A percentile compares a stretch with the other conserved stretches of the same genome.
phyloP scores from a whole-genome alignment of 1,139 yeast genomes.

The Debaryomyces subglobosus region DNA sequence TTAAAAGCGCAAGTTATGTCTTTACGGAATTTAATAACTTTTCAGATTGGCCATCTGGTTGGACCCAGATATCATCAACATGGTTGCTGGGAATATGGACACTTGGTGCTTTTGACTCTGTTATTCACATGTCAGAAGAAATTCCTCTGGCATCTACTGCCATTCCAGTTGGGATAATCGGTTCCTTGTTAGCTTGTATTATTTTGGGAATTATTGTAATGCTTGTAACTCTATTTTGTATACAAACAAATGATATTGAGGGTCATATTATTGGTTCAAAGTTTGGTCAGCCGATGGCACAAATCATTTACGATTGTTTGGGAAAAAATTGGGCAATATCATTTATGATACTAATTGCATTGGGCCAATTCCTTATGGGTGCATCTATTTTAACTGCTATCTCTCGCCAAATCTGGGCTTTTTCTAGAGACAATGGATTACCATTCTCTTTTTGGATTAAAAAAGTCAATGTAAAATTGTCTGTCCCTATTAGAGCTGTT shows the following conservation, averaged over 20 bases:
- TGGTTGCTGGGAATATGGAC: conserved; percentile 73
- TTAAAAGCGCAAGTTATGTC: conserved; percentile 47
- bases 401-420: conserved; percentile 42
- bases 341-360: conserved; percentile 59
- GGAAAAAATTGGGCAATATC: conserved; percentile 74
- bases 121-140: conserved; percentile 76
- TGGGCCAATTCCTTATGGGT: conserved; percentile 71
- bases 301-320: conserved; percentile 62
- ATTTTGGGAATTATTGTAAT: conserved; percentile 61
- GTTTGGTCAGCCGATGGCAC: conserved; percentile 65
- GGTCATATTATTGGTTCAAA: conserved; percentile 40
- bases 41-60: conserved; percentile 66
- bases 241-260: conserved; percentile 41
- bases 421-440: neutral
- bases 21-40: conserved; percentile 59
- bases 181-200: conserved; percentile 58
- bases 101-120: conserved; percentile 70
- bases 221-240: conserved; percentile 51
- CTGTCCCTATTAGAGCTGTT: conserved; percentile 59
- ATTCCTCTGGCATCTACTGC: conserved; percentile 65
- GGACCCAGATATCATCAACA: conserved; percentile 61
- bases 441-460: conserved; percentile 36
- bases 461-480: conserved; percentile 48
- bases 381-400: conserved; percentile 36
- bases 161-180: conserved; percentile 64